A percentile compares a stretch with the other conserved stretches of the same genome.
Evolutionary conservation across 2,329 filamentous ascomycete genomes (phyloP).

Genomic region (Alternaria infectoria): DNA sequence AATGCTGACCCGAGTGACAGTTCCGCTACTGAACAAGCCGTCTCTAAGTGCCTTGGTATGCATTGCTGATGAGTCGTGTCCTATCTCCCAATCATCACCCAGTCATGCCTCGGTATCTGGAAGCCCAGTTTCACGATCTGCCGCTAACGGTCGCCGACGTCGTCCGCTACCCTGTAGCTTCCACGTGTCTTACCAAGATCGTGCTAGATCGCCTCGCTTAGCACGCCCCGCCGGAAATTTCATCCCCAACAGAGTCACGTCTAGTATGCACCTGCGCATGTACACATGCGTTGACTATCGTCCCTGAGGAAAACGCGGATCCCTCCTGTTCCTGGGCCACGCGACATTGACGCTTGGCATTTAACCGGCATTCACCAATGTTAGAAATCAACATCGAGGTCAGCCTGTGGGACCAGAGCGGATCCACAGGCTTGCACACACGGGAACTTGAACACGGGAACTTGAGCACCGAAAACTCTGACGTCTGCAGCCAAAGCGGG

Average conservation of each 20-base stretch:
- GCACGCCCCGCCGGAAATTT: background rate
- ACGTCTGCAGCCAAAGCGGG: background rate
- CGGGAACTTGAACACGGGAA: background rate
- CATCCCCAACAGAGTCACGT: slow-evolving; percentile 11
- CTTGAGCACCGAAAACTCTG: slow-evolving; percentile 1
- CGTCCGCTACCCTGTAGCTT: slow-evolving; percentile 7
- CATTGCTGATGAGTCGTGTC: slow-evolving; percentile 1
- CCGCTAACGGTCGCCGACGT: slow-evolving; percentile 13
- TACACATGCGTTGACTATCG: background rate
- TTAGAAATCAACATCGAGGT: background rate
- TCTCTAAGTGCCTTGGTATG: background rate
- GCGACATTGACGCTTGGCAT: slow-evolving; percentile 3
- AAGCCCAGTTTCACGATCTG: slow-evolving; percentile 12
- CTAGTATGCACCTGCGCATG: background rate
- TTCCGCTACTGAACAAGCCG: background rate
- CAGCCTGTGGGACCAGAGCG: background rate
- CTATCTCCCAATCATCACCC: background rate
- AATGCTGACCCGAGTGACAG: background rate
- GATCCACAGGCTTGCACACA: background rate
- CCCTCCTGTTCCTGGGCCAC: slow-evolving; percentile 15
- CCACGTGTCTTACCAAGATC: slow-evolving; percentile 10
- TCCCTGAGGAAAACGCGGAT: slow-evolving; percentile 8
- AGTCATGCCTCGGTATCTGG: slow-evolving; percentile 10
- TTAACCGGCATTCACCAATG: background rate
- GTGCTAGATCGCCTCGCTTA: slow-evolving; percentile 10